Evolutionary conservation across 495 filamentous ascomycete genomes (phyloP).

Genomic region (Clohesyomyces aquaticus): DNA sequence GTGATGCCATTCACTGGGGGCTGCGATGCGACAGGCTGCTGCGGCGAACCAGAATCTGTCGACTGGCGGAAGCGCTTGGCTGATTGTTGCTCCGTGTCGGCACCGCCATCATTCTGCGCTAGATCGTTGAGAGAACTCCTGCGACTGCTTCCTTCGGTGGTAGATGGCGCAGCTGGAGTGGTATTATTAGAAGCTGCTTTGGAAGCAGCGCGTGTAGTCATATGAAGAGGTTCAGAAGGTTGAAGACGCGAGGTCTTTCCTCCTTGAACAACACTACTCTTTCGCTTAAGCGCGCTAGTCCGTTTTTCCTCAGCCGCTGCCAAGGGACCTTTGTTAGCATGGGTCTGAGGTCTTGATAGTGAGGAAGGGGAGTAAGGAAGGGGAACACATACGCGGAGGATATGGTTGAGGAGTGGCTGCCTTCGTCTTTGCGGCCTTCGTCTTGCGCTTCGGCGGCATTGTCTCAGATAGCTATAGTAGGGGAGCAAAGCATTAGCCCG

Average conservation of each 20-base stretch:
- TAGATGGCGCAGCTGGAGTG: constrained; percentile 35
- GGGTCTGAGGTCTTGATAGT: background rate
- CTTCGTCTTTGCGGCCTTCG: constrained; percentile 21
- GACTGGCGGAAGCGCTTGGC: constrained; percentile 39
- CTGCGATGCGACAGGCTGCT: background rate
- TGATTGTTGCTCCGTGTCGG: constrained; percentile 24
- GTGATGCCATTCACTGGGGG: constrained; percentile 16
- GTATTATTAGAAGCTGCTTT: constrained; percentile 39
- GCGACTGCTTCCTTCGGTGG: constrained; percentile 37
- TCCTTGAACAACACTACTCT: constrained; percentile 23
- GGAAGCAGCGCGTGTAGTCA: constrained; percentile 44
- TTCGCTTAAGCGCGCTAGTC: constrained; percentile 36
- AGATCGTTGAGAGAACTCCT: constrained; percentile 36
- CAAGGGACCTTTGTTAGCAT: constrained; percentile 21
- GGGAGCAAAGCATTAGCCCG: constrained; percentile 27
- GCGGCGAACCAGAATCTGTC: constrained; percentile 37
- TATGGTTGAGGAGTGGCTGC: constrained; percentile 5
- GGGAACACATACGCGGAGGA: constrained; percentile 16
- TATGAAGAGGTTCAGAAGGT: constrained; percentile 44
- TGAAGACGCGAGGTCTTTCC: constrained; percentile 39
- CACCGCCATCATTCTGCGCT: constrained; percentile 12
- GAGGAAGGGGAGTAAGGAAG: background rate
- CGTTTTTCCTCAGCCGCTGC: constrained; percentile 15
- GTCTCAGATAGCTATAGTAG: background rate
- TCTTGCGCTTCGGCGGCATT: constrained; percentile 39